A percentile compares a stretch with the other conserved stretches of the same genome.
These are phyloP conservation scores for Mycena citricolor DNA, from an alignment of 1,284 basidiomycete species.

Conservation along the genomic window DNA sequence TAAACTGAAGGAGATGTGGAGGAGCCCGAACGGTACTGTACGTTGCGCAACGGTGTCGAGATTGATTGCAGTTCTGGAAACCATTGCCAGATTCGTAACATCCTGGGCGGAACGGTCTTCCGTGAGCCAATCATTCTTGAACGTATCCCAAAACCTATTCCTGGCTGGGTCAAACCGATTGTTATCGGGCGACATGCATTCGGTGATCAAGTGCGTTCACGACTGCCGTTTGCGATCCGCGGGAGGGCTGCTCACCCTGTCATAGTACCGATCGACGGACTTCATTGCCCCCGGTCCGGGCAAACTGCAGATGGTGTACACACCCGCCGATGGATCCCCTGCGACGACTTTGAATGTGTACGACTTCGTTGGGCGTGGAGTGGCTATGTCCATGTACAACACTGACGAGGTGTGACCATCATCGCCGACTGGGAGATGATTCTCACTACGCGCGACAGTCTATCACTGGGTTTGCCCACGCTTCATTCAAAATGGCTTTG, in stretches of 20 bases:
- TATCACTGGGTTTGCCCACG: slow-evolving; percentile 93
- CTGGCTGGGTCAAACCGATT: slow-evolving; percentile 97
- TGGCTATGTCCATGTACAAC: slow-evolving; percentile 95
- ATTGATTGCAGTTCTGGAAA: neutral
- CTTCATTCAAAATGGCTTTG: slow-evolving; percentile 98
- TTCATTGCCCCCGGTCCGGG: slow-evolving; percentile 85
- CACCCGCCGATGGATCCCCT: slow-evolving; percentile 69
- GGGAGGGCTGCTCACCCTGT: slow-evolving; percentile 6
- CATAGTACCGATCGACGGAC: slow-evolving; percentile 87
- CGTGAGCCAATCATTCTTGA: slow-evolving; percentile 95
- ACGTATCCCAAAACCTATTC: slow-evolving; percentile 89
- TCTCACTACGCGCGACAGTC: slow-evolving; percentile 47
- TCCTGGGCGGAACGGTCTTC: slow-evolving; percentile 97
- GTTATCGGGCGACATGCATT: slow-evolving; percentile 97
- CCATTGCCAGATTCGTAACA: slow-evolving; percentile 82
- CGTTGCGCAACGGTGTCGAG: slow-evolving; percentile 29
- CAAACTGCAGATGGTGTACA: slow-evolving; percentile 87
- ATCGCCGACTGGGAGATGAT: neutral
- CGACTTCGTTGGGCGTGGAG: slow-evolving; percentile 87
- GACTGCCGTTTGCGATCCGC: slow-evolving; percentile 4
- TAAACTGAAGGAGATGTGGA: slow-evolving; percentile 98
- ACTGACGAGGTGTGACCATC: slow-evolving; percentile 72
- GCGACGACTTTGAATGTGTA: slow-evolving; percentile 78
- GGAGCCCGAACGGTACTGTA: slow-evolving; percentile 91
- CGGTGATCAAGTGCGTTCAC: slow-evolving; percentile 78